phyloP scores from a whole-genome alignment of 2,329 filamentous ascomycete species.

The Pestalotiopsis sp. region DNA sequence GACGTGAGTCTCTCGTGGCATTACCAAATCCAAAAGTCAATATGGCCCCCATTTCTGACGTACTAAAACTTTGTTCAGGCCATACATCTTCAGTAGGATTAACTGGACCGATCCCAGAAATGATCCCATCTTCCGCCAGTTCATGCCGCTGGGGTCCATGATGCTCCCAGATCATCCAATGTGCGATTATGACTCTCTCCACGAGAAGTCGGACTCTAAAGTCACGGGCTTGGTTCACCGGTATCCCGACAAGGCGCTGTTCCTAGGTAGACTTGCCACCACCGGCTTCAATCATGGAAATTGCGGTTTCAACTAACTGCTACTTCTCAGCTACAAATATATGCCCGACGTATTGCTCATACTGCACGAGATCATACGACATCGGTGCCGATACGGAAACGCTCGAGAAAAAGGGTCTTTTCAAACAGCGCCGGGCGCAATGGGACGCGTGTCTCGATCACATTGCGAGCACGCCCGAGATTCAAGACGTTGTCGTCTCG shows the following conservation, averaged over 20 bases:
- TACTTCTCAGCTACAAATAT: constrained; percentile 52
- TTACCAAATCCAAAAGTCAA: no score
- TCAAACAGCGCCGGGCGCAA: constrained; percentile 42
- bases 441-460: constrained; percentile 62
- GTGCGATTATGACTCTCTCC: constrained; percentile 59
- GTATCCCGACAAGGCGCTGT: constrained; percentile 66
- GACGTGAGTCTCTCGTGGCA: constrained; percentile 39
- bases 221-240: constrained; percentile 62
- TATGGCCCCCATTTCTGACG: background rate
- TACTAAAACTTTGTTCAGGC: constrained; percentile 33
- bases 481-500: constrained; percentile 64
- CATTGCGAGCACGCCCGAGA: constrained; percentile 49
- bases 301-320: background rate
- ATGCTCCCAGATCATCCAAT: constrained; percentile 57
- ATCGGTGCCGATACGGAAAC: constrained; percentile 58
- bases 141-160: constrained; percentile 57
- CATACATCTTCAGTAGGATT: constrained; percentile 60
- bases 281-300: no score
- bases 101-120: constrained; percentile 61
- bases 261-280: constrained; percentile 51
- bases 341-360: constrained; percentile 65
- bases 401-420: constrained; percentile 43
- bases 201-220: constrained; percentile 58
- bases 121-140: constrained; percentile 63
- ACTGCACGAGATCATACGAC: constrained; percentile 63